Conservation (phyloP, 805 yeast genomes). For the Brettanomyces anomalus region DNA sequence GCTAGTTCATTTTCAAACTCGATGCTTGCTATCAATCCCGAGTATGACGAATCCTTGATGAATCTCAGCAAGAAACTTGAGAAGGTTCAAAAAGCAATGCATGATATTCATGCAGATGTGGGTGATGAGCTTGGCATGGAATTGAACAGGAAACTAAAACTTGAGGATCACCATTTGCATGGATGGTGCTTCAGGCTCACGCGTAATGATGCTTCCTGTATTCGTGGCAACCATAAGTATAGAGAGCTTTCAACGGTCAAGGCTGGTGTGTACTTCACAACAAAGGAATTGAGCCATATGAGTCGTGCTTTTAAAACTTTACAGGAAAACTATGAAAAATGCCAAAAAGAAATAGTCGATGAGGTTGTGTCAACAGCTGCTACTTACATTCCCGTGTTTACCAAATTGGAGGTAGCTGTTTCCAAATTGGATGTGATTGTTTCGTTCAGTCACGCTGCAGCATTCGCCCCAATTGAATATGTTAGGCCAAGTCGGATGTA, state of each 20-base stretch:
- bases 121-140: constrained; percentile 76
- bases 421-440: constrained; percentile 77
- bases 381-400: constrained; percentile 74
- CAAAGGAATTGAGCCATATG: constrained; percentile 49
- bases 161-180: constrained; percentile 79
- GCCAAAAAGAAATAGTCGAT: constrained; percentile 69
- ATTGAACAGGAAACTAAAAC: constrained; percentile 76
- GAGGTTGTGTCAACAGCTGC: constrained; percentile 77
- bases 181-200: constrained; percentile 96
- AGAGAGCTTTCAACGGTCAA: constrained; percentile 84
- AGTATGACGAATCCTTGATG: constrained; percentile 72
- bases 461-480: constrained; percentile 78
- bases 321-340: constrained; percentile 57
- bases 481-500: constrained; percentile 59
- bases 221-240: constrained; percentile 56
- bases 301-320: constrained; percentile 51
- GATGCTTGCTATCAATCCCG: constrained; percentile 71
- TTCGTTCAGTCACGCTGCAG: constrained; percentile 76
- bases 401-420: constrained; percentile 51
- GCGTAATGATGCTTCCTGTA: constrained; percentile 74
- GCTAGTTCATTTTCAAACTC: constrained; percentile 18
- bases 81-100: constrained; percentile 43
- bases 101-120: constrained; percentile 49
- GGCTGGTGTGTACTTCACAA: constrained; percentile 91
- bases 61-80: constrained; percentile 52